These are phyloP conservation scores for Fraxinus velutina DNA, from an alignment of 305 asterid genomes.

Conservation along the genomic window DNA sequence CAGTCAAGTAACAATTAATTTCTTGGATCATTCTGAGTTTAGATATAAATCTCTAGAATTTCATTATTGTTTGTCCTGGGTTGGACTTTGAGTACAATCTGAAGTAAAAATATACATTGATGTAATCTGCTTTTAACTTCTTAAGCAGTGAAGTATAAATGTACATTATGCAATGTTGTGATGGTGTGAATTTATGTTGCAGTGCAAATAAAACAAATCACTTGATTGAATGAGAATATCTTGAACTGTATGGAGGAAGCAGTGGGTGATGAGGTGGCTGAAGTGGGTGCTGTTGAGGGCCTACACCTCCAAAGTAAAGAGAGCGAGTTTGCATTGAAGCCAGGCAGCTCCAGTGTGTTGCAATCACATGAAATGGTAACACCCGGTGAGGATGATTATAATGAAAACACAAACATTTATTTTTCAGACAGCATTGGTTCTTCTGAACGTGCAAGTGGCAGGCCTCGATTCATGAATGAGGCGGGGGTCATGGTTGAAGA, in stretches of 20 bases:
- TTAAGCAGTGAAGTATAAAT: conserved; percentile 1
- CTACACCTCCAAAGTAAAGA: conserved; percentile 46
- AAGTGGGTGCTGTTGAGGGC: conserved; percentile 37
- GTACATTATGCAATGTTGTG: conserved; percentile 6
- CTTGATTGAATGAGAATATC: conserved; percentile 33
- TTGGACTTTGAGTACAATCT: not conserved
- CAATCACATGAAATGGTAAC: conserved; percentile 62
- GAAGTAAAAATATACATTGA: not conserved
- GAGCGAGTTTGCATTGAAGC: conserved; percentile 42
- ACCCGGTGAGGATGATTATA: conserved; percentile 47
- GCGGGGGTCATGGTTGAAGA: conserved; percentile 74
- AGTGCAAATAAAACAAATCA: conserved; percentile 23
- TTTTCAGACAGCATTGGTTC: conserved; percentile 61
- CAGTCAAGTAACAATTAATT: not conserved
- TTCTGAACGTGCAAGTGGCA: conserved; percentile 82
- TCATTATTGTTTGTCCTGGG: not conserved
- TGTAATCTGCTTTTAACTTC: not conserved
- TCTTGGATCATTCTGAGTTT: not conserved
- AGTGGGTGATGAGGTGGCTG: conserved; percentile 55
- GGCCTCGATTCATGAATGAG: conserved; percentile 71
- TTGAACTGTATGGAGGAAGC: conserved; percentile 57
- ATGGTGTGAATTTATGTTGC: conserved; percentile 19
- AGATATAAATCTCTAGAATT: not conserved
- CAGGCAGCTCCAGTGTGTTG: conserved; percentile 58
- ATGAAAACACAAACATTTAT: conserved; percentile 38